Percentiles rank a stretch among this genome's conserved stretches.
These are phyloP conservation scores for Ophidiomyces ophidiicola DNA, from an alignment of 2,329 filamentous ascomycete species.

Conservation along the genomic window DNA sequence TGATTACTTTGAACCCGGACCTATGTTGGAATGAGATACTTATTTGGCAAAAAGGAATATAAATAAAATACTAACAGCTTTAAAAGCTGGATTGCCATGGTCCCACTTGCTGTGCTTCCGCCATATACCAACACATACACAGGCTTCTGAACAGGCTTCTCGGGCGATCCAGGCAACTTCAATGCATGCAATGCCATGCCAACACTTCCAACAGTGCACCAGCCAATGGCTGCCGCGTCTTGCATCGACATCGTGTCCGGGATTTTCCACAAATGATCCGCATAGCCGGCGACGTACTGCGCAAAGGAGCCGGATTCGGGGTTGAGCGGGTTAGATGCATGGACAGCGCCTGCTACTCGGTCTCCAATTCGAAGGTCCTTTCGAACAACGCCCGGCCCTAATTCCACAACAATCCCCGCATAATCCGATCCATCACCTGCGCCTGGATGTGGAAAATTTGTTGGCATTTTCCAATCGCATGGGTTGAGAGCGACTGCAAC, in stretches of 20 bases:
- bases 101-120: conserved; percentile 35
- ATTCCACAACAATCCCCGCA: conserved; percentile 12
- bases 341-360: conserved; percentile 25
- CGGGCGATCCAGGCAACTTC: conserved; percentile 19
- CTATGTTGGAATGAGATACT: conserved; percentile 8
- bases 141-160: conserved; percentile 13
- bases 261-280: conserved; percentile 23
- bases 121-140: conserved; percentile 36
- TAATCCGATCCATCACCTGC: conserved; percentile 14
- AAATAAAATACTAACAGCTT: conserved; percentile 16
- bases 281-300: conserved; percentile 24
- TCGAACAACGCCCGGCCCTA: conserved; percentile 9
- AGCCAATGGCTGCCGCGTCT: conserved; percentile 23
- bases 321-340: conserved; percentile 22
- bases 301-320: conserved; percentile 27
- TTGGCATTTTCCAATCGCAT: conserved; percentile 19
- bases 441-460: conserved; percentile 15
- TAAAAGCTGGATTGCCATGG: conserved; percentile 23
- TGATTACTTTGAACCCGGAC: conserved; percentile 23
- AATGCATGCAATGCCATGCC: conserved; percentile 23
- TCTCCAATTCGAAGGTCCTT: conserved; percentile 20
- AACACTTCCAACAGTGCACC: conserved; percentile 22
- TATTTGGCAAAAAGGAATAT: neutral
- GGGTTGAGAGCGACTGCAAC: conserved; percentile 19
- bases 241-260: conserved; percentile 23